Base-by-base conservation (phyloP, 805 yeast genomes). In the Ogataea thermomethanolica region DNA sequence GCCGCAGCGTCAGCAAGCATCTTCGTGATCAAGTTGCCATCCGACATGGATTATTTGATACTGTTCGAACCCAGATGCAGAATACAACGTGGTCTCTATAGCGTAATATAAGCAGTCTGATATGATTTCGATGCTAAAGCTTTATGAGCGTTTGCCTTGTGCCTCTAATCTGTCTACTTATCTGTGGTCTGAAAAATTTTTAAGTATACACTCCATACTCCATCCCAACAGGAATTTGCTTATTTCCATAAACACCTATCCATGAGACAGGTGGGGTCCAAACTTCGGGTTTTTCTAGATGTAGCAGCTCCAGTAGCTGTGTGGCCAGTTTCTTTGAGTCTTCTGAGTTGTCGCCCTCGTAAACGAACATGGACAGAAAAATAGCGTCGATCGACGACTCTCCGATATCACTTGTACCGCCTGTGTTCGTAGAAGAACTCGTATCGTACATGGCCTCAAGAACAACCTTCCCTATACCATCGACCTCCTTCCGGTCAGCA, bases 331-430 rank as follows among this genome's bases (percentile, higher is more conserved):
- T 46, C 30, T 66, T 67, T 7, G 95, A 93, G 58, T 89, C 96
- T 14, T 61, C 55, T 22, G 81, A 74, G 59, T 91, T 91, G 60
- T 90, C 97, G 25, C 98, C 97, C 58, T 90, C 97, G 60, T 86
- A 88, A 1, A 83, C 95, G 56, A 72, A 80, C 12, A 76, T 67
- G 10, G 57, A 49, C 10, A 59, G 32, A 2, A 51, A 38, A 5
- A 43, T 26, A 8, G 49, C 27, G 25, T 44, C 51, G 25, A 39
- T 35, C 21, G 41, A 22, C 25, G 37, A 17, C 20, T 17, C 20
- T 17, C 20, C 20, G 5, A 17, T 17, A 17, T 17, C 20, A 17
- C 20, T 17, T 4, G 20, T 17, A 17, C 20, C 20, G 3, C 20
- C 20, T 17, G 20, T 17, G 5, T 17, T 17, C 20, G 5, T 11